Evolutionary conservation across 176 grass and related monocot genomes (phyloP).

Genomic region (Elaeis guineensis): DNA sequence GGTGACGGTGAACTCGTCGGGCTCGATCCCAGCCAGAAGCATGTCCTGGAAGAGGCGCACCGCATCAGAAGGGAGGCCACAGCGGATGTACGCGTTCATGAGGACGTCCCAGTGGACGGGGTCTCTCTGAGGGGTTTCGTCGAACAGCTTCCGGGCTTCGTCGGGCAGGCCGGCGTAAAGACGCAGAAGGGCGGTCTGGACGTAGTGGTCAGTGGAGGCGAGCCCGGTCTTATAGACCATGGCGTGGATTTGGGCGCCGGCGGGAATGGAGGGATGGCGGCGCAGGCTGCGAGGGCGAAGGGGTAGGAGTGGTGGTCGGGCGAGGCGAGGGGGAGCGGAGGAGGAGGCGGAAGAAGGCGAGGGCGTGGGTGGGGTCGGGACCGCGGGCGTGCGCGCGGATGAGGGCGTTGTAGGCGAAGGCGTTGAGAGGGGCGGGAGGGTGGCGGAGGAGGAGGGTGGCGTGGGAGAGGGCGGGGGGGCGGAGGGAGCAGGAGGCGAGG

Average conservation of each 20-base stretch:
- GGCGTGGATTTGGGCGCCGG: constrained; percentile 49
- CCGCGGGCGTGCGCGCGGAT: constrained; percentile 25
- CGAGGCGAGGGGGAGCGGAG: constrained; percentile 36
- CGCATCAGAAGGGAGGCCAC: constrained; percentile 33
- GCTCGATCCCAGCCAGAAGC: constrained; percentile 32
- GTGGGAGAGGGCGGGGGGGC: constrained; percentile 35
- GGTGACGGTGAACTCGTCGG: constrained; percentile 59
- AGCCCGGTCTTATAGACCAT: constrained; percentile 52
- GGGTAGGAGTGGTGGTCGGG: constrained; percentile 81
- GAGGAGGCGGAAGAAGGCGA: constrained; percentile 47
- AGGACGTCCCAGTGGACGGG: constrained; percentile 80
- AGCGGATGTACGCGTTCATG: constrained; percentile 43
- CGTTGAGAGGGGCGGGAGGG: constrained; percentile 29
- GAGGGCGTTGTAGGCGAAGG: constrained; percentile 32
- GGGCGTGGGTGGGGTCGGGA: neutral
- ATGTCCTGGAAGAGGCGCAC: constrained; percentile 41
- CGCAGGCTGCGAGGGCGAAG: constrained; percentile 60
- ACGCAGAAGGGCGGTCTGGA: constrained; percentile 59
- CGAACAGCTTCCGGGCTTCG: constrained; percentile 40
- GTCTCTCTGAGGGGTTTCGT: constrained; percentile 43
- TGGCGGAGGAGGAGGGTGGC: constrained; percentile 50
- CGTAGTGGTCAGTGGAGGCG: constrained; percentile 61
- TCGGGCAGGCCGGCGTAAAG: constrained; percentile 31
- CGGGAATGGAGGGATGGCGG: constrained; percentile 8
- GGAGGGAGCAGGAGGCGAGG: constrained; percentile 35